A percentile compares a stretch with the other conserved stretches of the same genome.
Evolutionary conservation across 139 green algal species (phyloP).

Genomic region (Chlorella sp.): DNA sequence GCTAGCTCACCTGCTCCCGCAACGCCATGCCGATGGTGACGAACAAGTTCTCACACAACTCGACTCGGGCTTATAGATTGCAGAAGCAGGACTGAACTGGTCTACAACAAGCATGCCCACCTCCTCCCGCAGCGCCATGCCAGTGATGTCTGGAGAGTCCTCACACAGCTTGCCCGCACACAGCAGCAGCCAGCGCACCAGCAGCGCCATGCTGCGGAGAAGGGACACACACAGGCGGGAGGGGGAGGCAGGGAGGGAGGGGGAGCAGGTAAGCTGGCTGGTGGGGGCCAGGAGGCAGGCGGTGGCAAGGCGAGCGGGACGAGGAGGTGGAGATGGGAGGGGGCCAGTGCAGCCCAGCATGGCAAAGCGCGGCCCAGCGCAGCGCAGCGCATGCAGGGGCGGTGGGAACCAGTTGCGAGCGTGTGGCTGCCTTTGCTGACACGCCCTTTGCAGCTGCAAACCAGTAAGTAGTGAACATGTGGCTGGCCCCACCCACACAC

Average conservation of each 20-base stretch:
- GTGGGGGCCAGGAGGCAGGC: neutral
- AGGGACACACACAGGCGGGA: too few species aligned
- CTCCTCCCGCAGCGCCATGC: slow-evolving; percentile 47
- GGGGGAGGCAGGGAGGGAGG: neutral
- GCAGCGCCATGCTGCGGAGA: slow-evolving; percentile 52
- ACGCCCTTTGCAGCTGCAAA: slow-evolving; percentile 9
- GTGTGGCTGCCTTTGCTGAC: neutral
- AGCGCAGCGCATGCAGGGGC: neutral
- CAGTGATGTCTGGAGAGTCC: slow-evolving; percentile 47
- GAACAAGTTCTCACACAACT: slow-evolving; percentile 79
- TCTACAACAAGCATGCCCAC: slow-evolving; percentile 30
- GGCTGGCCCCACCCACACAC: neutral
- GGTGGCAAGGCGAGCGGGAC: neutral
- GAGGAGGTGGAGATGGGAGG: neutral
- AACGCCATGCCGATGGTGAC: slow-evolving; percentile 53
- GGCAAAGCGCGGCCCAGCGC: too few species aligned
- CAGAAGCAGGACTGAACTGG: too few species aligned
- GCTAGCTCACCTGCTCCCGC: neutral
- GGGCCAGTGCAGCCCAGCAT: neutral
- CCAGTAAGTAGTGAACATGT: too few species aligned
- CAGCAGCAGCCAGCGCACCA: slow-evolving; percentile 95
- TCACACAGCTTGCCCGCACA: slow-evolving; percentile 91
- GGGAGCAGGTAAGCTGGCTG: neutral
- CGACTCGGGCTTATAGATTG: too few species aligned
- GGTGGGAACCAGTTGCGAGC: too few species aligned